Base-by-base conservation (phyloP, 192 early-diverging fungal genomes). In the Gryganskiella cystojenkinii region DNA sequence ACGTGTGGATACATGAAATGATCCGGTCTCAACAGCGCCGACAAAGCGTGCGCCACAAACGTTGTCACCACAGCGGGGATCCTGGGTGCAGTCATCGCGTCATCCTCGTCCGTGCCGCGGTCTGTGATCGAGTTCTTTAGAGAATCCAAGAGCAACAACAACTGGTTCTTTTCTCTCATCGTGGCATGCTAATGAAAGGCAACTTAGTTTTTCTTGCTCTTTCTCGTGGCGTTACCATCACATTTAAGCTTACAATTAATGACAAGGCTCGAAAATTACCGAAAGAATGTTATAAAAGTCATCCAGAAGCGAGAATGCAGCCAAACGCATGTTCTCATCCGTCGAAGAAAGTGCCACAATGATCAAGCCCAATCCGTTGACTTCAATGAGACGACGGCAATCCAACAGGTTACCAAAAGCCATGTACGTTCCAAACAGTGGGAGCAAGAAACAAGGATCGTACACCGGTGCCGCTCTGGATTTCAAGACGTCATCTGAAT, bases 1-100 rank as follows among this genome's bases (percentile, higher is more conserved):
- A 96, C 81, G 31, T 87, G 72, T 22, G 92, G 87, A 71, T 91
- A 92, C 89, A 96, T 89, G 37, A 87, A 89, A 67, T 89, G 85
- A 15, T 89, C 93, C 6, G 94, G 94, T 54, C 86, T 88, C 24
- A 91, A 58, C 6, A 92, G 30, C 10, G 91, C 83, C 25, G 82
- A 70, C 6, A 94, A 52, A 0, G 87, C 76, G 58, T 93, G 89
- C 0, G 90, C 89, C 33, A 91, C 82, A 82, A 94, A 94, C 4
- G 88, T 47, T 2, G 90, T 84, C 27, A 93, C 86, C 19, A 90
- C 76, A 4, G 83, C 70, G 24, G 94, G 92, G 9, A 95, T 75
- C 22, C 91, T 71, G 43, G 87, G 92, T 22, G 85, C 53, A 1
- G 56, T 45, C 0, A 51, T 19, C 37, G 51, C 61, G 9, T 69